Percentiles rank a stretch among this genome's conserved stretches.
phyloP scores from a whole-genome alignment of 768 basidiomycete species.

The Tremella fuciformis region DNA sequence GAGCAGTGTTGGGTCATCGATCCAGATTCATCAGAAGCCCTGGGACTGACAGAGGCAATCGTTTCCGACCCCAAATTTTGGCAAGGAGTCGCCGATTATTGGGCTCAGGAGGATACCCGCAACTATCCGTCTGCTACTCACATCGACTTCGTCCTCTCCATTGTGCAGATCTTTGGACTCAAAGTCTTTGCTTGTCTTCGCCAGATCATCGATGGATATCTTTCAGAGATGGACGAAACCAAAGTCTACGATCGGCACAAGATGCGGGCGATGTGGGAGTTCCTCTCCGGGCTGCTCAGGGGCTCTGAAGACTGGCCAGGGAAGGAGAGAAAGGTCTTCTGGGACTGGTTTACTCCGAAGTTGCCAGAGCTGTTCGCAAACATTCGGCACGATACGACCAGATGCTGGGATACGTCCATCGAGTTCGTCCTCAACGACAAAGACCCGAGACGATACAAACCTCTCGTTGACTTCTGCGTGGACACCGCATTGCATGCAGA shows the following conservation, averaged over 20 bases:
- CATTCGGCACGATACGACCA: conserved; percentile 76
- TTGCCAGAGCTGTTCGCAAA: conserved; percentile 66
- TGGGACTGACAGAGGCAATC: conserved; percentile 59
- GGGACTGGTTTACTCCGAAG: conserved; percentile 67
- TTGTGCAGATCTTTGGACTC: conserved; percentile 71
- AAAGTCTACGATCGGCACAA: conserved; percentile 61
- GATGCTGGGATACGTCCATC: conserved; percentile 48
- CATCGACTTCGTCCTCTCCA: conserved; percentile 55
- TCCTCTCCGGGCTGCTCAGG: conserved; percentile 70
- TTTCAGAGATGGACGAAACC: conserved; percentile 60
- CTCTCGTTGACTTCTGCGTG: conserved; percentile 73
- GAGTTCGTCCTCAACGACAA: conserved; percentile 70
- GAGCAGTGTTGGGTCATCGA: conserved; percentile 58
- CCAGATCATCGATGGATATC: conserved; percentile 61
- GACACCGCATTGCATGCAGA: conserved; percentile 65
- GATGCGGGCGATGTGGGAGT: conserved; percentile 79
- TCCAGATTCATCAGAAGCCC: conserved; percentile 56
- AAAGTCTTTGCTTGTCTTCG: conserved; percentile 64
- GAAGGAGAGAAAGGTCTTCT: conserved; percentile 59
- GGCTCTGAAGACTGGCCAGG: conserved; percentile 83
- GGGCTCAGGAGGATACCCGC: conserved; percentile 77
- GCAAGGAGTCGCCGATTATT: conserved; percentile 59
- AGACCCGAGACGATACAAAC: conserved; percentile 74
- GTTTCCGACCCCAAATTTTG: conserved; percentile 62
- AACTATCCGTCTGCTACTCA: conserved; percentile 46